Conservation (phyloP, 371 early-diverging fungal genomes). For the Mucor piriformis region DNA sequence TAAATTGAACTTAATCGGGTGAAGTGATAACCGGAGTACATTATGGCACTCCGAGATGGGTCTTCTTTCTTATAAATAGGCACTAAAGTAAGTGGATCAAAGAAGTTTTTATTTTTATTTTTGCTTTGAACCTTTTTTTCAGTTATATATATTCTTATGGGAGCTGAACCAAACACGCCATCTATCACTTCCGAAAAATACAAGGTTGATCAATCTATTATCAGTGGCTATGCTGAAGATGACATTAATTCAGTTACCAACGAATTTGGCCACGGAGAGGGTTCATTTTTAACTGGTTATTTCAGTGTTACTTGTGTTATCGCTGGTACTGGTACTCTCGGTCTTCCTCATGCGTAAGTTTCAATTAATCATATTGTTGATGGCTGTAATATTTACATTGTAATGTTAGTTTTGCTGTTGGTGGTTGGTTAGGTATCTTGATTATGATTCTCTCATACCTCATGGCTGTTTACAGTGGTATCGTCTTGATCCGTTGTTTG, state of each 20-base stretch:
- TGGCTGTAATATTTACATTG: conserved; percentile 14
- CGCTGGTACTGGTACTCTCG: conserved; percentile 86
- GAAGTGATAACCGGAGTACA: not conserved
- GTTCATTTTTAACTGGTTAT: conserved; percentile 51
- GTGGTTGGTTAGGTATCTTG: conserved; percentile 54
- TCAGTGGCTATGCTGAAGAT: conserved; percentile 39
- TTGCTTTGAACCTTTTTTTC: not conserved
- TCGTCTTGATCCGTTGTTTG: conserved; percentile 40
- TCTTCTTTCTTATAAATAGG: not conserved
- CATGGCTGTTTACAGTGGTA: conserved; percentile 47
- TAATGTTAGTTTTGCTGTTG: conserved; percentile 27
- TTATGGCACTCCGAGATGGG: not conserved
- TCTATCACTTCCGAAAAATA: conserved; percentile 13
- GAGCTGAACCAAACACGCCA: not conserved
- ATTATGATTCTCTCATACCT: conserved; percentile 39
- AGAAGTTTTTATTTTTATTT: not conserved
- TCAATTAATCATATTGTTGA: too few relatives aligned
- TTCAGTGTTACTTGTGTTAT: conserved; percentile 79
- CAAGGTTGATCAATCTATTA: conserved; percentile 37
- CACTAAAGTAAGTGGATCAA: not conserved
- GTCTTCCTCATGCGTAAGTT: conserved; percentile 52
- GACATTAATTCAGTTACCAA: conserved; percentile 27
- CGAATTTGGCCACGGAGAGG: conserved; percentile 46
- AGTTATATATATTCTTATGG: not conserved
- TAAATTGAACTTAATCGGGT: not conserved